phyloP scores from a whole-genome alignment of 73 alveolate genomes.

The Paramecium octaurelia region DNA sequence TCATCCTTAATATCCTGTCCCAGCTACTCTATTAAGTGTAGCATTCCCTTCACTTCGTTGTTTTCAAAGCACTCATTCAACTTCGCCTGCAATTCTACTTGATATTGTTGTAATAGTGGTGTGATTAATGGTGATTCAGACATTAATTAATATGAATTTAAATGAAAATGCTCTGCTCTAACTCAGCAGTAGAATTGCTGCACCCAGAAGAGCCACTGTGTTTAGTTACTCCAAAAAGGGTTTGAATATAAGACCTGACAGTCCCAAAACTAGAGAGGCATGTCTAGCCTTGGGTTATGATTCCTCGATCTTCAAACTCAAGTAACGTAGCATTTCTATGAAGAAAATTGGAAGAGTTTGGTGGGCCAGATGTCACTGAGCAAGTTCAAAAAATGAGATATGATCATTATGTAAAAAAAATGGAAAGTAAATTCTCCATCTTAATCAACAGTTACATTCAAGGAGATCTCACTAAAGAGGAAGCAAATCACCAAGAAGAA shows the following conservation, averaged over 20 bases:
- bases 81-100: not conserved
- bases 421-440: not conserved
- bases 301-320: not conserved
- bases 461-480: not conserved
- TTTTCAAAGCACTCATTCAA: not conserved
- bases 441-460: not conserved
- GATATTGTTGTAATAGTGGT: conserved; percentile 3
- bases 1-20: conserved; percentile 8
- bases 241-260: not conserved
- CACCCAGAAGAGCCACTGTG: not conserved
- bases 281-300: conserved; percentile 40
- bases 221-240: not conserved
- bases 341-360: conserved; percentile 1
- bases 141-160: not conserved
- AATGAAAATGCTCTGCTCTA: not conserved
- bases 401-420: conserved; percentile 26
- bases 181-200: not conserved
- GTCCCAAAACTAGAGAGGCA: conserved; percentile 37
- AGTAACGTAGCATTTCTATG: not conserved
- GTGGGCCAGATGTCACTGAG: not conserved
- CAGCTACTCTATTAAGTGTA: not conserved
- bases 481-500: not conserved
- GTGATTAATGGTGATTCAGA: conserved; percentile 11
- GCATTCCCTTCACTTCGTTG: not conserved
- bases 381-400: not conserved